phyloP scores from a whole-genome alignment of 208 protist species.

The Wallacemonas sp. region DNA sequence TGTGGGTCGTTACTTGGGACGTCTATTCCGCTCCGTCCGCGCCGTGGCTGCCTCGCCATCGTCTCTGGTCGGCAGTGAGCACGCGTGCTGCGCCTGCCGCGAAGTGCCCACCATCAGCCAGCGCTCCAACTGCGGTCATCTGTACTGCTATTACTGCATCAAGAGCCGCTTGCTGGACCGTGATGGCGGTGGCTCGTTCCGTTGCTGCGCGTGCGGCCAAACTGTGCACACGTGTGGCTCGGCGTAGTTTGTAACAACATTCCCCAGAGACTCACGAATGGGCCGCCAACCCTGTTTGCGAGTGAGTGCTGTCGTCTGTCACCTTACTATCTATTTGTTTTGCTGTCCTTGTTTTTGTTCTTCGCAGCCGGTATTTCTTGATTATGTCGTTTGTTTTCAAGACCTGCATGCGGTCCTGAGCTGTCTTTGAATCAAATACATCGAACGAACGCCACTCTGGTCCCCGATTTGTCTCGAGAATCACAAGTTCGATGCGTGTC shows the following conservation, averaged over 20 bases:
- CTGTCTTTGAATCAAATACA: too few relatives aligned
- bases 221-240: slow-evolving; percentile 56
- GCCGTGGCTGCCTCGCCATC: slow-evolving; percentile 29
- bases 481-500: too few relatives aligned
- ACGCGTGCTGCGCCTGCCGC: slow-evolving; percentile 78
- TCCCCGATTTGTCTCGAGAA: too few relatives aligned
- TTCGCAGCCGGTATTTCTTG: too few relatives aligned
- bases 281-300: too few relatives aligned
- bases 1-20: slow-evolving; percentile 62
- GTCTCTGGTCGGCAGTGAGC: slow-evolving; percentile 29
- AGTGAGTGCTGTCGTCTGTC: too few relatives aligned
- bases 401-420: too few relatives aligned
- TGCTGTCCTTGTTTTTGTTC: too few relatives aligned
- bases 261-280: too few relatives aligned
- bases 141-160: slow-evolving; percentile 94
- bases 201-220: slow-evolving; percentile 69
- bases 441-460: too few relatives aligned
- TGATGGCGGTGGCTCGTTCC: slow-evolving; percentile 63
- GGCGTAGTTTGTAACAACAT: slow-evolving; percentile 17
- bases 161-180: slow-evolving; percentile 76
- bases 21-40: slow-evolving; percentile 46
- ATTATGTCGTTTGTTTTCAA: too few relatives aligned
- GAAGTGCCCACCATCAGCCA: slow-evolving; percentile 61
- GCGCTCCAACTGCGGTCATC: slow-evolving; percentile 86
- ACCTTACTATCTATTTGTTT: too few relatives aligned